Conservation (phyloP, 2,329 filamentous ascomycete genomes). For the Aspergillus sojae region DNA sequence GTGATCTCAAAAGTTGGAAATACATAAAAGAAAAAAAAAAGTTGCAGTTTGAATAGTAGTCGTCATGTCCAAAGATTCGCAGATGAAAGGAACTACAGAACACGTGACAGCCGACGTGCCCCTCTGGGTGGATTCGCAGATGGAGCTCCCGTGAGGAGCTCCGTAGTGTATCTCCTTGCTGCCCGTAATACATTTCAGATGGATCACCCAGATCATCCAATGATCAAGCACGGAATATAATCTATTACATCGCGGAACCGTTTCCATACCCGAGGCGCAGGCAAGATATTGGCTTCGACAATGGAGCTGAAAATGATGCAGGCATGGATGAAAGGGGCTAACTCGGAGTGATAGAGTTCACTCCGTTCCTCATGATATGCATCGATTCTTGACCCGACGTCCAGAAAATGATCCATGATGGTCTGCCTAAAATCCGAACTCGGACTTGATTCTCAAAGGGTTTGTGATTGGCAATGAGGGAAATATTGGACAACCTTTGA, state of each 20-base stretch:
- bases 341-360: neutral
- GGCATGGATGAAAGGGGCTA: neutral
- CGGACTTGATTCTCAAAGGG: neutral
- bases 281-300: neutral
- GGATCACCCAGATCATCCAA: neutral
- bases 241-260: neutral
- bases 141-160: neutral
- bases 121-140: neutral
- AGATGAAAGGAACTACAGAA: neutral
- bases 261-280: neutral
- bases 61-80: neutral
- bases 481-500: neutral
- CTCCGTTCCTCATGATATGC: neutral
- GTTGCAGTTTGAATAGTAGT: neutral
- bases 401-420: neutral
- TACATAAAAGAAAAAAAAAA: neutral
- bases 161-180: no score
- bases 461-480: neutral
- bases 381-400: neutral
- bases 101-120: neutral
- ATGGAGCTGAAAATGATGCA: neutral
- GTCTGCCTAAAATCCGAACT: constrained; percentile 1
- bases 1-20: neutral
- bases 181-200: neutral
- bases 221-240: neutral